Evolutionary conservation across 2,329 filamentous ascomycete genomes (phyloP).

Genomic region (Verticillium dahliae): DNA sequence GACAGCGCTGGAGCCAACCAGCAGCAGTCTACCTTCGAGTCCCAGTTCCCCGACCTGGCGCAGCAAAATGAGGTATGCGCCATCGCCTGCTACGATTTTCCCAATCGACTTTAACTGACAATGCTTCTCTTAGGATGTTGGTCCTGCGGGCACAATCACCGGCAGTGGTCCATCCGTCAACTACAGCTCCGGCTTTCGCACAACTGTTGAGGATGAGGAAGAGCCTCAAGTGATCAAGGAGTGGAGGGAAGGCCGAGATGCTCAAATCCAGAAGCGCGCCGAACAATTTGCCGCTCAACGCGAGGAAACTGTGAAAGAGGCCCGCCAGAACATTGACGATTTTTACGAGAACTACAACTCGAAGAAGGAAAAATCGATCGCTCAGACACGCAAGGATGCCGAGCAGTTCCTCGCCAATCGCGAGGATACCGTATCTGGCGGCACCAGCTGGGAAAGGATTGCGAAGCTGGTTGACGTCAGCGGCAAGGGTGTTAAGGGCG

Average conservation of each 20-base stretch:
- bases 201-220: conserved; percentile 56
- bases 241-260: conserved; percentile 88
- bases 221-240: conserved; percentile 84
- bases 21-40: conserved; percentile 61
- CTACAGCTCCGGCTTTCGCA: conserved; percentile 56
- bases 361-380: conserved; percentile 90
- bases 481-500: conserved; percentile 83
- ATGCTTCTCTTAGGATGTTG: conserved; percentile 51
- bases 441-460: conserved; percentile 98
- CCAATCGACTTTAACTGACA: neutral
- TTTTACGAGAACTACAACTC: conserved; percentile 99
- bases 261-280: conserved; percentile 74
- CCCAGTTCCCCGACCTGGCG: conserved; percentile 79
- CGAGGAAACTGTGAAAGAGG: conserved; percentile 78
- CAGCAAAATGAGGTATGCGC: conserved; percentile 57
- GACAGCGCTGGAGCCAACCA: conserved; percentile 38
- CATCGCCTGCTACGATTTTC: neutral
- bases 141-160: conserved; percentile 74
- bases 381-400: conserved; percentile 83
- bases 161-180: conserved; percentile 49
- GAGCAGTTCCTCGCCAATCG: conserved; percentile 84
- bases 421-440: conserved; percentile 89
- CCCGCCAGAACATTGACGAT: conserved; percentile 91
- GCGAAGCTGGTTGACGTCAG: conserved; percentile 96
- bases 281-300: conserved; percentile 79